Percentiles rank a stretch among this genome's conserved stretches.
Conservation (phyloP, 164 flowering plant genomes). For the Aristolochia fimbriata region DNA sequence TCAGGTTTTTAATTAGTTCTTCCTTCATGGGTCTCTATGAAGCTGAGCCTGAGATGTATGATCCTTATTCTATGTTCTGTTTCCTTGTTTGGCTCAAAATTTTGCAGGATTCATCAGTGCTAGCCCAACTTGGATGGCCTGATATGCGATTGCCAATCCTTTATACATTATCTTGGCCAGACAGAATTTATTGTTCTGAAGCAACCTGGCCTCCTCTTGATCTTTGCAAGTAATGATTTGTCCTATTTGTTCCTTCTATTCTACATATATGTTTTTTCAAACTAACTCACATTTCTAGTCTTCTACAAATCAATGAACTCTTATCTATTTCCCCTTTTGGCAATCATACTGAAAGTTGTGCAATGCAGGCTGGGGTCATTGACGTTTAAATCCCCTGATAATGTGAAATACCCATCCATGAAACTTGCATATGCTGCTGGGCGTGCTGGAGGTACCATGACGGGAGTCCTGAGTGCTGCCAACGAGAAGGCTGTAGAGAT, state of each 20-base stretch:
- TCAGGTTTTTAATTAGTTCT: background rate
- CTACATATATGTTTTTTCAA: too few relatives aligned
- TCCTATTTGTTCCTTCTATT: too few relatives aligned
- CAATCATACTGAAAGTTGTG: background rate
- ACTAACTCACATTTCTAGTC: background rate
- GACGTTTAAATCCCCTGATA: constrained; percentile 87
- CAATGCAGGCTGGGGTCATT: constrained; percentile 74
- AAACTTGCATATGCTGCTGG: constrained; percentile 97
- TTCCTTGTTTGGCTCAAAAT: background rate
- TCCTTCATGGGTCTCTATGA: too few relatives aligned
- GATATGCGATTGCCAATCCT: constrained; percentile 98
- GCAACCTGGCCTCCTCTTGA: constrained; percentile 98
- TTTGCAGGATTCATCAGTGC: constrained; percentile 83
- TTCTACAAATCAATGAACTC: background rate
- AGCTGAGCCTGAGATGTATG: too few relatives aligned
- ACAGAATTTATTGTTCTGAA: constrained; percentile 85
- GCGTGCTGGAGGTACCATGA: constrained; percentile 98
- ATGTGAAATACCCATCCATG: constrained; percentile 96
- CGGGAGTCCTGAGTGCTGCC: constrained; percentile 99
- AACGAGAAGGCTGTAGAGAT: constrained; percentile 97
- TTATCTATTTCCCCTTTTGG: background rate
- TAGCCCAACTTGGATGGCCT: constrained; percentile 97
- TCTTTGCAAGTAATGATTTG: constrained; percentile 96
- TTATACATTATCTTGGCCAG: constrained; percentile 96
- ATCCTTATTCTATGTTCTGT: too few relatives aligned